A percentile compares a stretch with the other conserved stretches of the same genome.
These are phyloP conservation scores for Dipodascus geniculatus DNA, from an alignment of 805 yeast genomes.

Conservation along the genomic window DNA sequence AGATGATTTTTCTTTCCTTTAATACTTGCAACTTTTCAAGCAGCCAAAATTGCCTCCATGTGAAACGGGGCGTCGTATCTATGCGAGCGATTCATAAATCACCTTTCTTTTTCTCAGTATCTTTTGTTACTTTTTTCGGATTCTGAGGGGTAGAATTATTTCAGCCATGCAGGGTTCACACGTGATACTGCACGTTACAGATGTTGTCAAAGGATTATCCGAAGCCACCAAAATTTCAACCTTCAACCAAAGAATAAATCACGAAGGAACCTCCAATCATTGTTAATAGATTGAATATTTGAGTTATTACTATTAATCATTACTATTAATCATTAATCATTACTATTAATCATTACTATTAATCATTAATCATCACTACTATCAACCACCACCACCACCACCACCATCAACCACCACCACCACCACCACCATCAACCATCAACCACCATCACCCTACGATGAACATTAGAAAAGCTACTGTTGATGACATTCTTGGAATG, in stretches of 20 bases:
- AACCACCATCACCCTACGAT: conserved; percentile 28
- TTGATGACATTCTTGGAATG: conserved; percentile 83
- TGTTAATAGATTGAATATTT: not conserved
- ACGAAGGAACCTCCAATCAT: too few species aligned
- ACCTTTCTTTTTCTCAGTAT: too few species aligned
- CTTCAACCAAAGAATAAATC: too few species aligned
- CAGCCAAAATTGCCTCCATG: too few species aligned
- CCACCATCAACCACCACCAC: not conserved
- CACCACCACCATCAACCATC: not conserved
- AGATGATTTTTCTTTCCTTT: too few species aligned
- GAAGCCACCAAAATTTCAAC: too few species aligned
- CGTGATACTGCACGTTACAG: not conserved
- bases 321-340: not conserved
- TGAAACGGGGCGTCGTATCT: too few species aligned
- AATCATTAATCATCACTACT: not conserved
- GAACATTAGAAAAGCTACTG: conserved; percentile 78
- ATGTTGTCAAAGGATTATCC: too few species aligned
- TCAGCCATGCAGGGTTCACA: not conserved
- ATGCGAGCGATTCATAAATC: too few species aligned
- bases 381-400: not conserved
- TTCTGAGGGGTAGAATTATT: not conserved
- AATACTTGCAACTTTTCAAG: too few species aligned
- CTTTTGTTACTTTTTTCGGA: not conserved
- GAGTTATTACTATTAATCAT: not conserved
- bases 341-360: not conserved